Evolutionary conservation across 768 basidiomycete species (phyloP), one percentile per base, ranked within the genome.

Genomic region (Thelephora ganbajun): DNA sequence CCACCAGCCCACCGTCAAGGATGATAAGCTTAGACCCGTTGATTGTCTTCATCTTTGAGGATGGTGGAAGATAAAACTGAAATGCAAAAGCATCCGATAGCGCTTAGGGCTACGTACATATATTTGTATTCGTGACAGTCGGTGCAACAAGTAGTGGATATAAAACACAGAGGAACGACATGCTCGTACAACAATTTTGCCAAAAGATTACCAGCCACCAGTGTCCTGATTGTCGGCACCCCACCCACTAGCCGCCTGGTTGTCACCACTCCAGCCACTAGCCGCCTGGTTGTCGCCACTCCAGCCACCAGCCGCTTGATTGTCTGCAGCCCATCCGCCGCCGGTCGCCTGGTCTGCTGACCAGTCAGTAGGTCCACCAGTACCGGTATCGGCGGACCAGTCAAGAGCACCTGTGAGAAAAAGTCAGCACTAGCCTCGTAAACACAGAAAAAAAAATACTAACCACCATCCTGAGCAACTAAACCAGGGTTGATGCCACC

Each of bases 311-410:
- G 56, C 52, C 36, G 46, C 54, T n/a, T 53, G 48, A 12, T 59
- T 51, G 47, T 63, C 61, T 19, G 61, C 63, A 44, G 57, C 57
- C 63, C 64, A 64, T 45, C 54, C 56, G 14, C 43, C 4, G n/a
- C 45, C 42, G 35, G 55, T 51, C n/a, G 48, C 52, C 23, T 60
- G 63, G 57, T 64, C 64, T 34, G 64, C 62, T 49, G 63, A 53
- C 64, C 63, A 64, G 54, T 64, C 63, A 45, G 61, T 61, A 13
- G 57, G 47, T 48, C 60, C 63, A 45, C 50, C 65, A 51, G 69
- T 66, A 48, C 73, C 60, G 41, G 89, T 80, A 62, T 92, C 91
- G 51, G 90, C 89, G 57, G 88, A 69, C 92, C 92, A 96, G 71
- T 94, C 91, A 59, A 93, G 79, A 52, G 74, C 79, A 61, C 73